Conservation (phyloP, 2,329 filamentous ascomycete genomes). For the Penicillium sumatraense region DNA sequence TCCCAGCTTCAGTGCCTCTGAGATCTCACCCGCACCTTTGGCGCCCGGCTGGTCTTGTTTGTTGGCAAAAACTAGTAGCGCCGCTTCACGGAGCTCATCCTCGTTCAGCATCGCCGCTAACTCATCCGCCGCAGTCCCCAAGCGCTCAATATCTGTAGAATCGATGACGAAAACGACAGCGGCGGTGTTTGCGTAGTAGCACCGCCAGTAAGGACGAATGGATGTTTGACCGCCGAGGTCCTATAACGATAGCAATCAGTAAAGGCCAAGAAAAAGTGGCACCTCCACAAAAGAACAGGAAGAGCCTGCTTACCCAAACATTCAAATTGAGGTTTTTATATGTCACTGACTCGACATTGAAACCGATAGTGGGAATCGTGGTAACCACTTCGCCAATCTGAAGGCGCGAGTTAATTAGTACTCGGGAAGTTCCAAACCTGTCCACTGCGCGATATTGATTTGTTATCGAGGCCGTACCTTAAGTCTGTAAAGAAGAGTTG, state of each 20-base stretch:
- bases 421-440: slow-evolving; percentile 4
- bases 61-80: slow-evolving; percentile 94
- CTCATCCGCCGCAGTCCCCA: slow-evolving; percentile 92
- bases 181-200: slow-evolving; percentile 98
- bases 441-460: background rate
- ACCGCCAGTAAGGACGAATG: slow-evolving; percentile 98
- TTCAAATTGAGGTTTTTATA: slow-evolving; percentile 99
- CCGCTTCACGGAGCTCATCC: slow-evolving; percentile 91
- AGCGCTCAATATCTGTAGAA: slow-evolving; percentile 92
- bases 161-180: slow-evolving; percentile 99
- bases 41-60: slow-evolving; percentile 98
- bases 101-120: slow-evolving; percentile 94
- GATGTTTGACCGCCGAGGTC: slow-evolving; percentile 98
- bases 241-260: slow-evolving; percentile 45
- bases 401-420: slow-evolving; percentile 13
- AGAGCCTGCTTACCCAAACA: slow-evolving; percentile 75
- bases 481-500: slow-evolving; percentile 91
- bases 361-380: slow-evolving; percentile 98
- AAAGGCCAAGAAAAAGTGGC: background rate
- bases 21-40: slow-evolving; percentile 95
- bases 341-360: slow-evolving; percentile 98
- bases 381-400: slow-evolving; percentile 98
- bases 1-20: slow-evolving; percentile 85
- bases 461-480: slow-evolving; percentile 65
- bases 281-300: background rate